A percentile compares a stretch with the other conserved stretches of the same genome.
phyloP scores from a whole-genome alignment of 2,329 filamentous ascomycete species.

The Colletotrichum sojae region DNA sequence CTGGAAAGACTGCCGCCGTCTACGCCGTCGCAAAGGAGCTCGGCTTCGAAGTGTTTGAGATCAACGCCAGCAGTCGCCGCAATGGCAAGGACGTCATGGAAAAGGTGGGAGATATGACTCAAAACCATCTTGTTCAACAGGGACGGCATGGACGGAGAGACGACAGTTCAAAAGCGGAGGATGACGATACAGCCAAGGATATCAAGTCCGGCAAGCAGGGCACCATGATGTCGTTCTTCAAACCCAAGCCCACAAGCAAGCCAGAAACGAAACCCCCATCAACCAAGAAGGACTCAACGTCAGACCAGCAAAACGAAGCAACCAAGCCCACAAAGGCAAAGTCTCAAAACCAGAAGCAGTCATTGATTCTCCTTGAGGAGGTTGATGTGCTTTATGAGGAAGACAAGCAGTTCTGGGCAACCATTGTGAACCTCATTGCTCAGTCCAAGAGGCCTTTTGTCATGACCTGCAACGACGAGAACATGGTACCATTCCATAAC shows the following conservation, averaged over 20 bases:
- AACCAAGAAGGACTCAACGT: background rate
- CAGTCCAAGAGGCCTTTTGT: slow-evolving; percentile 93
- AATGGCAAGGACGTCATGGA: slow-evolving; percentile 93
- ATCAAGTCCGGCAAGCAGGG: slow-evolving; percentile 80
- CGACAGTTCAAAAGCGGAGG: slow-evolving; percentile 50
- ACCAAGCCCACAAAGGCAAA: slow-evolving; percentile 49
- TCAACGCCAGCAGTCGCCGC: slow-evolving; percentile 86
- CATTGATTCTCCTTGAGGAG: slow-evolving; percentile 93
- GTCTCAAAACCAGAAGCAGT: slow-evolving; percentile 81
- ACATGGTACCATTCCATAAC: slow-evolving; percentile 79
- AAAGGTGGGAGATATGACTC: slow-evolving; percentile 95
- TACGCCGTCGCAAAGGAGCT: slow-evolving; percentile 94
- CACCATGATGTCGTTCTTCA: slow-evolving; percentile 87
- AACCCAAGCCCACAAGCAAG: slow-evolving; percentile 60
- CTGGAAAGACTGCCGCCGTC: slow-evolving; percentile 93
- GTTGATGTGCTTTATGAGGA: slow-evolving; percentile 95
- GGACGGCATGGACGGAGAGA: slow-evolving; percentile 54
- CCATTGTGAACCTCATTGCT: slow-evolving; percentile 81
- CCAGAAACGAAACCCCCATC: slow-evolving; percentile 42
- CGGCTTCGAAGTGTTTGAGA: slow-evolving; percentile 94
- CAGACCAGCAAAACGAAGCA: slow-evolving; percentile 12
- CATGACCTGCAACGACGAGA: slow-evolving; percentile 95
- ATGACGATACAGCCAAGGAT: slow-evolving; percentile 68
- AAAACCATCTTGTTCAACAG: slow-evolving; percentile 86
- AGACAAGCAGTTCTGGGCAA: slow-evolving; percentile 94